Base-by-base conservation (phyloP, 345 rosid species). In the Zanthoxylum bungeanum region DNA sequence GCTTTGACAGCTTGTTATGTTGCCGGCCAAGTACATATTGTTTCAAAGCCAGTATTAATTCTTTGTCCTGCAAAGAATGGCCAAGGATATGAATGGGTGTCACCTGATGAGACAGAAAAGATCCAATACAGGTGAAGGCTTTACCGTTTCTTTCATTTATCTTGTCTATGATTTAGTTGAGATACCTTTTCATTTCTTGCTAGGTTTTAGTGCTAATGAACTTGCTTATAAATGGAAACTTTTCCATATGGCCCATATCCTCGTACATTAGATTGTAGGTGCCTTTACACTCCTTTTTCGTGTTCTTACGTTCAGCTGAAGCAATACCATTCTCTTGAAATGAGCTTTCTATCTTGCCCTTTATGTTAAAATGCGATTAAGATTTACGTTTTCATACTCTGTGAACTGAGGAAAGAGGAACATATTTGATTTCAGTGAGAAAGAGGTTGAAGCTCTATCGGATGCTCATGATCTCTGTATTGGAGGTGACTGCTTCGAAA, bases 1-100 rank as follows among this genome's bases (percentile, higher is more conserved):
- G 98, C 98, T 66, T 84, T 95, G 90, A 95, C 99, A 50, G 99
- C 99, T 76, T 95, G 99, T 75, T 92, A 95, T 81, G 99, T 95
- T 81, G 99, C 98, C 40, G 76, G 90, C 84, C 93, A 92, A 87
- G 99, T 93, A 70, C 90, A 93, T 80, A 93, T 96, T 39, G 86
- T 96, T 69, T 83, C 97, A 12, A 91, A 88, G 68, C 97, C 97
- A 44, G 89, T 85, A 61, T 80, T 96, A 63, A 96, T 96, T 78
- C 96, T 96, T 64, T 61, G 75, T 73, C 89, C 70, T 22, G 71
- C 83, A 57, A 80, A 77, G 77, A 76, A 64, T 44, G 76, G 84
- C 56, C 76, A 72, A 24, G 87, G 79, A 60, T 90, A 78, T 78
- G 86, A 85, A 56, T 93, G 99, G 99, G 67, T 91, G 66, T 92